phyloP scores from a whole-genome alignment of 2,329 filamentous ascomycete species.

The Torrubiella hemipterigena region DNA sequence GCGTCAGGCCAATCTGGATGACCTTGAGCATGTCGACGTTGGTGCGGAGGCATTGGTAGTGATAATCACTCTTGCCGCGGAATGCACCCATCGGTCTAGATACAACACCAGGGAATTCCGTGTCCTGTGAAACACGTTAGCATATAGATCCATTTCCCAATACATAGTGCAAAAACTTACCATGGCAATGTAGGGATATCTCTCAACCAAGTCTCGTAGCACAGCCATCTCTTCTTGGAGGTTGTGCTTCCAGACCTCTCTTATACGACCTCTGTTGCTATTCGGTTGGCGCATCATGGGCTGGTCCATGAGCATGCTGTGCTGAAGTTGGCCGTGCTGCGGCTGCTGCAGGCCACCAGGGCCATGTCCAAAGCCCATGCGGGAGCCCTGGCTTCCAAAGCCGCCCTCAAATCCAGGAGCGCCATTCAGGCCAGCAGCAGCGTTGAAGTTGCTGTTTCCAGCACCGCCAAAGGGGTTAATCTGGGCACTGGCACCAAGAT shows the following conservation, averaged over 20 bases:
- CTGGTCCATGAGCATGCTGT: conserved; percentile 28
- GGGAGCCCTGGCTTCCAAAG: conserved; percentile 74
- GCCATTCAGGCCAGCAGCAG: conserved; percentile 43
- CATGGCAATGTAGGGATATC: conserved; percentile 96
- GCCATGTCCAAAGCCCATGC: conserved; percentile 70
- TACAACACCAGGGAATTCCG: conserved; percentile 96
- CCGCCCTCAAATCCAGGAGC: conserved; percentile 55
- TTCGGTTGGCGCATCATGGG: conserved; percentile 26
- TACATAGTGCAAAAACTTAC: conserved; percentile 37
- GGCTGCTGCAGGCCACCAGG: conserved; percentile 44
- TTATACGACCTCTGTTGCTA: conserved; percentile 74
- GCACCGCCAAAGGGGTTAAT: conserved; percentile 53
- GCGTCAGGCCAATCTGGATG: conserved; percentile 88
- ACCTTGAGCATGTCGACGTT: conserved; percentile 97
- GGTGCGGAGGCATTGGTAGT: conserved; percentile 93
- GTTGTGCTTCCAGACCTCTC: conserved; percentile 93
- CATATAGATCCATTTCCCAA: not conserved
- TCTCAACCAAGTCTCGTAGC: conserved; percentile 71
- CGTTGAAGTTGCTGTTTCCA: conserved; percentile 45
- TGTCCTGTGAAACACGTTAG: conserved; percentile 51
- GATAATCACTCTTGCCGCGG: conserved; percentile 90
- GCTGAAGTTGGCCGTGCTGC: conserved; percentile 35
- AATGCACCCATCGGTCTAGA: conserved; percentile 92
- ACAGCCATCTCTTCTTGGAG: conserved; percentile 81
- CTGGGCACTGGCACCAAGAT: conserved; percentile 56